Conservation (phyloP, 768 basidiomycete genomes). For the Hemileccinum impolitum region DNA sequence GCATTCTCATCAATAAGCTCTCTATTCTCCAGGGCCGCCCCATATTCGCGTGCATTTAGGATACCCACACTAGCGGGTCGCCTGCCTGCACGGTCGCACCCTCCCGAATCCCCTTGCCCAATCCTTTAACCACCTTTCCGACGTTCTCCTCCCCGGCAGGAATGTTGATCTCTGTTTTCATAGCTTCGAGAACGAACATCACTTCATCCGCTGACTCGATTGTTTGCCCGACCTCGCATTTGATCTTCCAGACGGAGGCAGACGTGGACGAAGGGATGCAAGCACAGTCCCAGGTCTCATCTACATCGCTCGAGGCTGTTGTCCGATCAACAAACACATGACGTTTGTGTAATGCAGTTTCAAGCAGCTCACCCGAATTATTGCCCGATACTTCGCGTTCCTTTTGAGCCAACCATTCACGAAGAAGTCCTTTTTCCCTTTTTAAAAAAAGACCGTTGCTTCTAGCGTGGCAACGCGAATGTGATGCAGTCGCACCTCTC, state of each 20-base stretch:
- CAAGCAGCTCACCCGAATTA: slow-evolving; percentile 3
- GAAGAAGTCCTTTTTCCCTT: slow-evolving; percentile 43
- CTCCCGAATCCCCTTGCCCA: slow-evolving; percentile 41
- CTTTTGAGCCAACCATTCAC: slow-evolving; percentile 40
- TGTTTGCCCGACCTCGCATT: slow-evolving; percentile 38
- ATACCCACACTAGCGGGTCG: slow-evolving; percentile 38
- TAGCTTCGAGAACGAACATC: slow-evolving; percentile 55
- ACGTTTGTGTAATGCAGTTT: neutral
- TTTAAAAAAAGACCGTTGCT: slow-evolving; percentile 1
- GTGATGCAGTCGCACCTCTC: slow-evolving; percentile 30
- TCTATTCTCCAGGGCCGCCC: neutral
- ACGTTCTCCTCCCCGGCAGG: slow-evolving; percentile 42
- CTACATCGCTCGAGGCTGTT: slow-evolving; percentile 1
- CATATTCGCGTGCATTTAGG: slow-evolving; percentile 2
- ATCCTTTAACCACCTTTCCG: slow-evolving; percentile 39
- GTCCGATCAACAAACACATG: neutral
- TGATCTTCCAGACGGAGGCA: slow-evolving; percentile 52
- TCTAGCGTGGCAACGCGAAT: no score
- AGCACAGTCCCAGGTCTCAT: slow-evolving; percentile 2
- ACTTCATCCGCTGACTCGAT: slow-evolving; percentile 41
- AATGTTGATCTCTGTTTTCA: slow-evolving; percentile 62
- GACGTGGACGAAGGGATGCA: slow-evolving; percentile 36
- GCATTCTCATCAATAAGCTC: neutral
- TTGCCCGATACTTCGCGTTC: slow-evolving; percentile 4
- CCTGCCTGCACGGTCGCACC: slow-evolving; percentile 47